phyloP scores from a whole-genome alignment of 345 rosid genomes.

The Aethionema arabicum region DNA sequence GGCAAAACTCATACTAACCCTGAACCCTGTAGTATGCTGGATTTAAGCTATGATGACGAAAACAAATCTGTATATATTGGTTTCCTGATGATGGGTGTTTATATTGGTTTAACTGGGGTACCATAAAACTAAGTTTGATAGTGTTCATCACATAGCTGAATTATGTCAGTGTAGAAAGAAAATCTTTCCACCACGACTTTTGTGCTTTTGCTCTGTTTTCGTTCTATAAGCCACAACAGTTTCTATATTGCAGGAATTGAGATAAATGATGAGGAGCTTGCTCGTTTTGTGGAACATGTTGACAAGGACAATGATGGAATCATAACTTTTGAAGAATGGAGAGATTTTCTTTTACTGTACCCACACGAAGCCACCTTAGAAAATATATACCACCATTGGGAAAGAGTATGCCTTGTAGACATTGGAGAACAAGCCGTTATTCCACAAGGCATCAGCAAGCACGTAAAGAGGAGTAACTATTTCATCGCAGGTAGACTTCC shows the following conservation, averaged over 20 bases:
- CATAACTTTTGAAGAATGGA: conserved; percentile 92
- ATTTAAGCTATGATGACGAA: too few species aligned
- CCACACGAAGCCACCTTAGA: conserved; percentile 97
- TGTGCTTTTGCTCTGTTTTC: conserved; percentile 35
- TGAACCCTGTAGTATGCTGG: too few species aligned
- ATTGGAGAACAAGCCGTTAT: conserved; percentile 88
- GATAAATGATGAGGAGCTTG: conserved; percentile 86
- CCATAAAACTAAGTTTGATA: not conserved
- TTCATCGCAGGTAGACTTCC: conserved; percentile 52
- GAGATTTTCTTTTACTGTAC: conserved; percentile 83
- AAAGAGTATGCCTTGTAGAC: conserved; percentile 84
- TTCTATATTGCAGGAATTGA: conserved; percentile 61
- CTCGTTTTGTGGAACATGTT: conserved; percentile 85
- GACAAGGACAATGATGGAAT: conserved; percentile 90
- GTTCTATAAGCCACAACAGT: conserved; percentile 58
- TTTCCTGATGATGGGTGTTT: not conserved
- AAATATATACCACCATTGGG: conserved; percentile 83
- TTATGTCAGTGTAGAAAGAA: not conserved
- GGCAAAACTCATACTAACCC: too few species aligned
- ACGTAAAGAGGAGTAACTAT: conserved; percentile 69
- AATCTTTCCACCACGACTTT: not conserved
- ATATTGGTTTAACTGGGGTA: conserved; percentile 9
- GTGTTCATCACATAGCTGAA: not conserved
- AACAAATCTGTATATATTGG: too few species aligned
- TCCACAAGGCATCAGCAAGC: conserved; percentile 82